Conservation (phyloP, 163 green algal genomes). For the Botryococcus braunii region DNA sequence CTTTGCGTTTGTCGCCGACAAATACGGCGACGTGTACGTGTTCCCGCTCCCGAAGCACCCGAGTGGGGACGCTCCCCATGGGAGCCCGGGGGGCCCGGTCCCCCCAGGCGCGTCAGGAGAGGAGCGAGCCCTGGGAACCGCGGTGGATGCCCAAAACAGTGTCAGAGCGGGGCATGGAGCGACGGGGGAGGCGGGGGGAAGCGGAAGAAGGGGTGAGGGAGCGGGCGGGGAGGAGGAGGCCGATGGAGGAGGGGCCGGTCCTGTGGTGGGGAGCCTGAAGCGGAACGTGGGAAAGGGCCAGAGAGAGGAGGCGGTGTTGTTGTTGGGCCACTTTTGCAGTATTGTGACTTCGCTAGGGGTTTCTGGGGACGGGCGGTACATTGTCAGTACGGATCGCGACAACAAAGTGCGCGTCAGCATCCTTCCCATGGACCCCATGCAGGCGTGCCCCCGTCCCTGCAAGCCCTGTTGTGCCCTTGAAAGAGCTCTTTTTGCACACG, state of each 20-base stretch:
- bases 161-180: too few relatives aligned
- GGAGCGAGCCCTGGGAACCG: too few relatives aligned
- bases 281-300: background rate
- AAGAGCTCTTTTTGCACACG: background rate
- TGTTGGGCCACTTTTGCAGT: constrained; percentile 59
- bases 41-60: too few relatives aligned
- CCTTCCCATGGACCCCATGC: constrained; percentile 32
- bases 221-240: too few relatives aligned
- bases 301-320: constrained; percentile 13
- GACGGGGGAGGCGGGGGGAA: too few relatives aligned
- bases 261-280: too few relatives aligned
- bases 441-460: constrained; percentile 13
- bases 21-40: constrained; percentile 57
- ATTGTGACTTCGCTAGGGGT: constrained; percentile 45
- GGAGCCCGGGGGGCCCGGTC: too few relatives aligned
- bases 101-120: too few relatives aligned
- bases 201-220: too few relatives aligned
- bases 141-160: too few relatives aligned
- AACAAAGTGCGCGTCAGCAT: constrained; percentile 46
- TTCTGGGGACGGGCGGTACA: constrained; percentile 18
- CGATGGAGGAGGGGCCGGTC: too few relatives aligned
- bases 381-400: constrained; percentile 55
- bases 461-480: background rate
- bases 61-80: too few relatives aligned
- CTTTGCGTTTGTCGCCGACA: constrained; percentile 46